Evolutionary conservation across 345 rosid species (phyloP), one percentile per base, ranked within the genome.

Genomic region (Heritiera fomes): DNA sequence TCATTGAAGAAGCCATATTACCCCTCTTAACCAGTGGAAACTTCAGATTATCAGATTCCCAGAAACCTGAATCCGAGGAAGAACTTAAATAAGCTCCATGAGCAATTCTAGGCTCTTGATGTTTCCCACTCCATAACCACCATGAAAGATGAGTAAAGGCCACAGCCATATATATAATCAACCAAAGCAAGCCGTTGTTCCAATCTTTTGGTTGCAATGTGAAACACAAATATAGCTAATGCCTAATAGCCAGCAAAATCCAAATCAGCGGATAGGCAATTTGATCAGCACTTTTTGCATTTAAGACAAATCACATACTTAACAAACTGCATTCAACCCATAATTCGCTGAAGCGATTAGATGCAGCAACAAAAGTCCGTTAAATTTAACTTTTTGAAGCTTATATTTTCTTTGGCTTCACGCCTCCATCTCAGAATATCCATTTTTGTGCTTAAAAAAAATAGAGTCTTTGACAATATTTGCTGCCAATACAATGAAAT

Each of bases 71-170:
- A 52, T 89, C 93, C 0, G 88, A 71, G 12, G 83, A 84, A 12
- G 85, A 38, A 76, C 80, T 85, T 73, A 70, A 74, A 50, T 88
- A 80, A 63, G 90, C 76, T 49, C 87, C 89, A 77, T 85, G 83
- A 38, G 86, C 71, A 52, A 80, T 82, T 68, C 72, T 81, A 45
- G 89, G 87, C 59, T 91, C 89, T 73, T 84, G 81, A 63, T 85
- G 89, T 80, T 89, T 90, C 73, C 90, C 91, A 77, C 90, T 88
- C 81, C 89, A 82, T 76, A 90, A 52, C 96, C 91, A 91, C 90
- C 92, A 89, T 8, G 93, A 85, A 40, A 91, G 82, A 80, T 87
- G 80, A 23, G 88, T 80, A 85, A 89, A 87, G 58, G 91, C 82
- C 82, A 88, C 80, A 59, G 90, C 91, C 95, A 91, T 91, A 28